Percentiles rank a stretch among this genome's conserved stretches.
Evolutionary conservation across 495 filamentous ascomycete species (phyloP).

Genomic region (Chaetomium cochliodes): DNA sequence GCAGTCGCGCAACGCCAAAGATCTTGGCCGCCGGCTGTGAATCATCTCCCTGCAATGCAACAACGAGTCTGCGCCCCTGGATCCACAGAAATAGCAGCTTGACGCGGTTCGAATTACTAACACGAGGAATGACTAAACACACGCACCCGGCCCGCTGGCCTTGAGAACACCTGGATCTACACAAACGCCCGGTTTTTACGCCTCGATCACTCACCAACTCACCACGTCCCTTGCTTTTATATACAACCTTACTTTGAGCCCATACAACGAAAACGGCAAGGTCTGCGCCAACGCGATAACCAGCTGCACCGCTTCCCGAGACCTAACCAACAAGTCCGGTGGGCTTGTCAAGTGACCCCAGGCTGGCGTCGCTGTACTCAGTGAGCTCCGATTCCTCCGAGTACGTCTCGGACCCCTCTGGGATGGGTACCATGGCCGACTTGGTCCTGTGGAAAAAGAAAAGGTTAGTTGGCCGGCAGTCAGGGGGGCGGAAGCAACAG

Average conservation of each 20-base stretch:
- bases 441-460: conserved; percentile 41
- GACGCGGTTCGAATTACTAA: not conserved
- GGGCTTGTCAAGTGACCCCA: conserved; percentile 45
- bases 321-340: conserved; percentile 29
- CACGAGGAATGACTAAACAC: not conserved
- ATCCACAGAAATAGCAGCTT: not conserved
- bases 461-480: not conserved
- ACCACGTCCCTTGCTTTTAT: not conserved
- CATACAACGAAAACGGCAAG: not conserved
- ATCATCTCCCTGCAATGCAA: not conserved
- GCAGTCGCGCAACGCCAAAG: no score
- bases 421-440: conserved; percentile 62
- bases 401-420: conserved; percentile 52
- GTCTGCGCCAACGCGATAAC: not conserved
- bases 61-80: not conserved
- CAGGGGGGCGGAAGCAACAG: not conserved
- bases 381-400: conserved; percentile 45
- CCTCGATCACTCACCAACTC: not conserved
- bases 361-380: conserved; percentile 35
- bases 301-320: conserved; percentile 2
- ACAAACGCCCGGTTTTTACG: not conserved
- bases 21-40: no score
- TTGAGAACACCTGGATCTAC: not conserved
- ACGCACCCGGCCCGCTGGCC: not conserved
- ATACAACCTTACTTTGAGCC: not conserved